Conservation (phyloP, 2,329 filamentous ascomycete species). For the Fusarium mundagurra region DNA sequence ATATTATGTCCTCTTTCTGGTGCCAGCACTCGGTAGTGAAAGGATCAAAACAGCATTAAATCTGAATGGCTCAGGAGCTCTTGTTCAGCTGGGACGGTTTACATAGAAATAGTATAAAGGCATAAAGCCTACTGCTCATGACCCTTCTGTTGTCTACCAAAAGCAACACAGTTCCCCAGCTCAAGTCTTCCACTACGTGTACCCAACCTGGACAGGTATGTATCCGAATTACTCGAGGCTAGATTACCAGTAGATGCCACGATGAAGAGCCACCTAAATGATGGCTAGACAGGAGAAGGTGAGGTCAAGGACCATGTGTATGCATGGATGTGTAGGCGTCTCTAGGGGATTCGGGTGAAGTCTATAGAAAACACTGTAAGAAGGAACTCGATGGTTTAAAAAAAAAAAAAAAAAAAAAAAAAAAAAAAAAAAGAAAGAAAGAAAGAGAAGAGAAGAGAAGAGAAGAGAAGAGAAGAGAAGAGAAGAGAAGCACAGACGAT, state of each 20-base stretch:
- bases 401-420: too few species aligned
- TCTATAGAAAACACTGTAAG: background rate
- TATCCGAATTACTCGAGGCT: constrained; percentile 79
- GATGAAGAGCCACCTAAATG: constrained; percentile 6
- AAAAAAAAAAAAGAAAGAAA: too few species aligned
- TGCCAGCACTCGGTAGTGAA: constrained; percentile 67
- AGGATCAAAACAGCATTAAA: constrained; percentile 72
- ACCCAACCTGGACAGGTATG: constrained; percentile 57
- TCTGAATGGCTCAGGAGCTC: constrained; percentile 25
- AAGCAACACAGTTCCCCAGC: constrained; percentile 8
- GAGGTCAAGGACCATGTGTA: background rate
- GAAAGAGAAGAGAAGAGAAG: too few species aligned
- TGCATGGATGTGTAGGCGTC: background rate
- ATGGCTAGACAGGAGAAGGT: background rate
- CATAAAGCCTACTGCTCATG: constrained; percentile 27
- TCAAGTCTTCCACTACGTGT: constrained; percentile 68
- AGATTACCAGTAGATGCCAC: constrained; percentile 59
- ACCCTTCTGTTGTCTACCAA: constrained; percentile 36
- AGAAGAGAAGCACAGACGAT: background rate
- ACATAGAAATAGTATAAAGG: constrained; percentile 20
- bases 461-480: background rate
- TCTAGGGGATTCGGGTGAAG: background rate
- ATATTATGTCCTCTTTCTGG: constrained; percentile 63
- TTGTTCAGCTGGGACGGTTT: constrained; percentile 23
- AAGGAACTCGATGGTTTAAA: constrained; percentile 1